Percentiles rank a stretch among this genome's conserved stretches.
Evolutionary conservation across 805 yeast genomes (phyloP).

Genomic region (Metschnikowia proteae): DNA sequence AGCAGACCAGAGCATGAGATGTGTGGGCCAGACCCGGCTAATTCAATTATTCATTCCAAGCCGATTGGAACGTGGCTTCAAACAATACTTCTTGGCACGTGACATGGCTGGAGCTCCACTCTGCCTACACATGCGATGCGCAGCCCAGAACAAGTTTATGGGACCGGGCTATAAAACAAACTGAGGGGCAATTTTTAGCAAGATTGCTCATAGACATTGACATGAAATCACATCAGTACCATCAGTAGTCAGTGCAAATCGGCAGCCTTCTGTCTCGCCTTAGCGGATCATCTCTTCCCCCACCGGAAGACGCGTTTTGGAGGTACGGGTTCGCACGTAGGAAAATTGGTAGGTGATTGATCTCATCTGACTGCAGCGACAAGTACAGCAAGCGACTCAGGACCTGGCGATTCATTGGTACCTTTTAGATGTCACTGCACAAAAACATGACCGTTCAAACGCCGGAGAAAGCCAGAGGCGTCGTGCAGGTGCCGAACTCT

Average conservation of each 20-base stretch:
- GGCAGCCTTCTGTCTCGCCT: too few species aligned
- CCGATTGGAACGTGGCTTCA: too few species aligned
- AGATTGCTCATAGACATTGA: too few species aligned
- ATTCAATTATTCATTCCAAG: too few species aligned
- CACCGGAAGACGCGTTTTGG: neutral
- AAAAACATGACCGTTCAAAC: slow-evolving; percentile 11
- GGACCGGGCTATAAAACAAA: too few species aligned
- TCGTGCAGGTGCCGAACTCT: slow-evolving; percentile 39
- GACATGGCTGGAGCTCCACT: neutral
- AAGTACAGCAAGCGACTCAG: neutral
- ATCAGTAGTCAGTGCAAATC: too few species aligned
- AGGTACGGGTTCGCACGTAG: neutral
- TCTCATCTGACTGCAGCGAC: slow-evolving; percentile 2
- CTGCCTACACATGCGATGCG: slow-evolving; percentile 4
- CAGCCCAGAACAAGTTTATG: neutral
- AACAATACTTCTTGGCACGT: neutral
- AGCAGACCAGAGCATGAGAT: too few species aligned
- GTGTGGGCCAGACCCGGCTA: too few species aligned
- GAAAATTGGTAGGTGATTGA: slow-evolving; percentile 1
- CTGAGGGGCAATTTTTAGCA: too few species aligned
- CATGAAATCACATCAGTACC: too few species aligned
- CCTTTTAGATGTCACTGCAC: neutral
- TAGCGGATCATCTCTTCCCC: neutral
- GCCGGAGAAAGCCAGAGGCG: slow-evolving; percentile 13
- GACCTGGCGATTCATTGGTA: neutral